Conservation (phyloP, 2,329 filamentous ascomycete genomes). For the Penicillium sclerotigenum region DNA sequence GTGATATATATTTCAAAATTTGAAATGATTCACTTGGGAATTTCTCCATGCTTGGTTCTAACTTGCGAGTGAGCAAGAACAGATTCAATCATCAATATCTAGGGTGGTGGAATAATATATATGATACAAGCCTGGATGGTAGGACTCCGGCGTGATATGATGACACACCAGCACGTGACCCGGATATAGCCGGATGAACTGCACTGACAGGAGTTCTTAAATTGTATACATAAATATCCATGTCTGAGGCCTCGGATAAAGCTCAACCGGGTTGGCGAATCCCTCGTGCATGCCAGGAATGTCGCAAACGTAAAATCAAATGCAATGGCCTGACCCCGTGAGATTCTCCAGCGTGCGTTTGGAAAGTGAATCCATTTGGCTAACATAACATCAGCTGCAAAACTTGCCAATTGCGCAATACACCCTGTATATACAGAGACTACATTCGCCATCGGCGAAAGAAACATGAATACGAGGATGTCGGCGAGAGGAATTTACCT, state of each 20-base stretch:
- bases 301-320: conserved; percentile 42
- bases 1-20: background rate
- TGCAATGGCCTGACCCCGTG: conserved; percentile 41
- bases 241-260: conserved; percentile 25
- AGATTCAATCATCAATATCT: background rate
- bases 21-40: background rate
- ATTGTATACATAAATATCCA: conserved; percentile 8
- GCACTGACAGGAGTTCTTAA: background rate
- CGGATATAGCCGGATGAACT: conserved; percentile 23
- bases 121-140: too few species aligned
- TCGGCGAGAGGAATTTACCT: conserved; percentile 12
- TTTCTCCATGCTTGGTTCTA: background rate
- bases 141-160: background rate
- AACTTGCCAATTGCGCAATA: conserved; percentile 35
- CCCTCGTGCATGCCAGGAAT: conserved; percentile 42
- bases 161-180: conserved; percentile 11
- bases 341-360: conserved; percentile 3
- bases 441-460: conserved; percentile 37
- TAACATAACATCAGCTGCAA: conserved; percentile 27
- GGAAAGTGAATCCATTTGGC: background rate
- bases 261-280: conserved; percentile 31
- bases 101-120: background rate
- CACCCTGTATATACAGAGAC: conserved; percentile 38
- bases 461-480: conserved; percentile 25
- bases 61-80: background rate